phyloP scores from a whole-genome alignment of 257 asterid species.

The Solanum virginianum region DNA sequence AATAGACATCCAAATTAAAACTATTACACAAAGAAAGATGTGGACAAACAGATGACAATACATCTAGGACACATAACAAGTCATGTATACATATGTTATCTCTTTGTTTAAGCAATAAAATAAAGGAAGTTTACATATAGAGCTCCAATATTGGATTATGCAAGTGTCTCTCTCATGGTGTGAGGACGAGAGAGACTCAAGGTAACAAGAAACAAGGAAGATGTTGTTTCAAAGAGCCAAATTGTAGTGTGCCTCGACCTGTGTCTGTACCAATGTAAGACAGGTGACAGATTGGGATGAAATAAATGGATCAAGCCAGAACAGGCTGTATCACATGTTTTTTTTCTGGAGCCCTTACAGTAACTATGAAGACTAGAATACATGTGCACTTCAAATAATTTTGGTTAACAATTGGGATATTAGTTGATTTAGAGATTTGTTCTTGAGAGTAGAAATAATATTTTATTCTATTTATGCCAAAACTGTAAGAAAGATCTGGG shows the following conservation, averaged over 20 bases:
- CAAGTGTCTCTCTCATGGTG: neutral
- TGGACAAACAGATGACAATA: neutral
- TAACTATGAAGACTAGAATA: neutral
- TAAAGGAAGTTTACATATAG: neutral
- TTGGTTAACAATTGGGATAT: neutral
- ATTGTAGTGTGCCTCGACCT: neutral
- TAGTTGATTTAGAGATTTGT: neutral
- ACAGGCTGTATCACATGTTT: neutral
- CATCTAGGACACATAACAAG: neutral
- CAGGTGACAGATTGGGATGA: neutral
- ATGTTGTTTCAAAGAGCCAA: neutral
- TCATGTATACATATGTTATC: neutral
- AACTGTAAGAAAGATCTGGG: neutral
- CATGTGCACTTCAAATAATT: neutral
- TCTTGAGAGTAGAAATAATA: neutral
- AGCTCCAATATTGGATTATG: neutral
- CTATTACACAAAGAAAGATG: neutral
- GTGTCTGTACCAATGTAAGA: neutral
- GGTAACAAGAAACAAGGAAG: neutral
- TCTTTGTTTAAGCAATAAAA: neutral
- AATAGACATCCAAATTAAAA: neutral
- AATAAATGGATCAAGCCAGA: neutral
- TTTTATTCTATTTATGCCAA: neutral
- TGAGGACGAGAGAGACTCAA: neutral
- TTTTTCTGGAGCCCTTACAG: neutral